These are phyloP conservation scores for Aegle marmelos DNA, from an alignment of 345 rosid species.

Conservation along the genomic window DNA sequence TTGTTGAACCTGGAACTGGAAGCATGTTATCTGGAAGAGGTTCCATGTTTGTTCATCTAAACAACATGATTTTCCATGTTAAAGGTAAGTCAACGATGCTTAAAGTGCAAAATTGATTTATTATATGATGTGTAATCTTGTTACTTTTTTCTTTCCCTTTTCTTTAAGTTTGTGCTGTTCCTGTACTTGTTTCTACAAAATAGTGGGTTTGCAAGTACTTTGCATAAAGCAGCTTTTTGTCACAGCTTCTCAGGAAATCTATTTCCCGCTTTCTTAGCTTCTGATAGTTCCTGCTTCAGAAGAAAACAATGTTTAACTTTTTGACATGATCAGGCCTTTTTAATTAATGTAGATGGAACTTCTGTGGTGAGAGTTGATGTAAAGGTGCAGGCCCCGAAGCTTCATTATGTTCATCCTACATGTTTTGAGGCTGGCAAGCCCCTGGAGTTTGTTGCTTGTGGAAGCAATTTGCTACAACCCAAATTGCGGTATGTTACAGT, in stretches of 20 bases:
- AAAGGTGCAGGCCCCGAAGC: constrained; percentile 59
- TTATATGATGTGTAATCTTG: not conserved
- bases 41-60: constrained; percentile 58
- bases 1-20: constrained; percentile 78
- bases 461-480: constrained; percentile 69
- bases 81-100: constrained; percentile 42
- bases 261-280: not conserved
- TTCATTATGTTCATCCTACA: constrained; percentile 80
- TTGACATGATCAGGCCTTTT: constrained; percentile 5
- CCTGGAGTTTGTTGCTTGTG: constrained; percentile 81
- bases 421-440: constrained; percentile 96
- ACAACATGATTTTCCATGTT: constrained; percentile 65
- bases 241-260: not conserved
- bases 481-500: constrained; percentile 58
- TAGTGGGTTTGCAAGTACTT: not conserved
- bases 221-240: not conserved
- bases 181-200: not conserved
- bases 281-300: not conserved
- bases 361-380: constrained; percentile 54
- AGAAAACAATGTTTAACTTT: constrained; percentile 1
- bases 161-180: not conserved
- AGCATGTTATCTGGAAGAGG: constrained; percentile 75
- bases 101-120: not conserved
- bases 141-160: not conserved
- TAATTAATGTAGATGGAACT: constrained; percentile 49